These are phyloP conservation scores for Staphylotrichum tortipilum DNA, from an alignment of 495 filamentous ascomycete species.

Conservation along the genomic window DNA sequence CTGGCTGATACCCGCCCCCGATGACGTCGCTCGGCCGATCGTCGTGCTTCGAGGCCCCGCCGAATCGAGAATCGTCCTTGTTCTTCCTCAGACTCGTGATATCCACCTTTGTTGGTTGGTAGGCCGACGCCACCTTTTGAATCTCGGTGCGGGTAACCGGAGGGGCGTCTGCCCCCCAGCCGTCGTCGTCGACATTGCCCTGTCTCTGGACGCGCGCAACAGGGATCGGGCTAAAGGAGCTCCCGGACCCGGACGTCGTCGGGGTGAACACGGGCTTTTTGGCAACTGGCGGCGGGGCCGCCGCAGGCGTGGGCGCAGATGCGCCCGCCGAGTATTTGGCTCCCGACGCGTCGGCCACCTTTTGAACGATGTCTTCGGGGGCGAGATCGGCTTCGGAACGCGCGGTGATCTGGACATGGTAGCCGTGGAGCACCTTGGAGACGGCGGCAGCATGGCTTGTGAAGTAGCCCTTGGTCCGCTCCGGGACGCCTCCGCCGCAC, in stretches of 20 bases:
- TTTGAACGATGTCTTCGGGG: constrained; percentile 80
- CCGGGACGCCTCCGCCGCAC: constrained; percentile 98
- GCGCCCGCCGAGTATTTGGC: constrained; percentile 75
- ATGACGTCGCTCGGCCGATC: constrained; percentile 56
- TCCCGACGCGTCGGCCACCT: constrained; percentile 92
- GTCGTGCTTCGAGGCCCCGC: constrained; percentile 26
- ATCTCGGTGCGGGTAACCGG: constrained; percentile 74
- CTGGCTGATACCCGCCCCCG: constrained; percentile 84
- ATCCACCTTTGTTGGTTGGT: constrained; percentile 89
- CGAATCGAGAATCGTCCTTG: constrained; percentile 51
- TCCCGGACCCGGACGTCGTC: constrained; percentile 55
- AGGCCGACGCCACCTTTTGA: constrained; percentile 89
- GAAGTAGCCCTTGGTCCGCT: constrained; percentile 96
- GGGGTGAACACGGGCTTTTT: constrained; percentile 88
- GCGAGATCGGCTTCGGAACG: constrained; percentile 81
- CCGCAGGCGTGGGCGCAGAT: constrained; percentile 40
- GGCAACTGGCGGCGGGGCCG: constrained; percentile 56
- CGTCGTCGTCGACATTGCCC: constrained; percentile 54
- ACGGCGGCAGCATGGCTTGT: constrained; percentile 86
- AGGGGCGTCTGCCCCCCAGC: constrained; percentile 94
- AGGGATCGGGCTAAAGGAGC: constrained; percentile 55
- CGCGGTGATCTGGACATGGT: constrained; percentile 94
- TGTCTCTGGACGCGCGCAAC: constrained; percentile 41
- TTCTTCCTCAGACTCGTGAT: constrained; percentile 67
- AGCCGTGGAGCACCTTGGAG: constrained; percentile 86